Conservation (phyloP, 495 filamentous ascomycete genomes). For the Penicillium pulvis region DNA sequence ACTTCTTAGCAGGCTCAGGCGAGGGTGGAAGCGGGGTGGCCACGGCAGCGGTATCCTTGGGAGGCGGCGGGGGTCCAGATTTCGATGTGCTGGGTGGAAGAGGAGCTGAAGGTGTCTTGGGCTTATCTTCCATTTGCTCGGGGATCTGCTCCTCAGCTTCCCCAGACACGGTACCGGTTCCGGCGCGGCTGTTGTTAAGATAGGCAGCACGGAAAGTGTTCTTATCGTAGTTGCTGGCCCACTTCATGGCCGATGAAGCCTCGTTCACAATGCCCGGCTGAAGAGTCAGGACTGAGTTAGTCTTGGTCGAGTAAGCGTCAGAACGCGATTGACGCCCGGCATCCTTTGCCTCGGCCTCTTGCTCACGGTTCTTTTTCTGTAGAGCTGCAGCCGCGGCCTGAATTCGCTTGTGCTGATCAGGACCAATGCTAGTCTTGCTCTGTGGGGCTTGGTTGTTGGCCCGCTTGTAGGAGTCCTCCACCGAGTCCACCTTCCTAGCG, state of each 20-base stretch:
- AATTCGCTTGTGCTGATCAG: constrained; percentile 90
- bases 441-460: constrained; percentile 51
- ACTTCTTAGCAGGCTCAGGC: constrained; percentile 26
- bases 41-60: constrained; percentile 25
- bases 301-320: constrained; percentile 62
- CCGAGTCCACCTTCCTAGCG: constrained; percentile 48
- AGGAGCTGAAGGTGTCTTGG: constrained; percentile 18
- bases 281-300: constrained; percentile 87
- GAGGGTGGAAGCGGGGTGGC: constrained; percentile 36
- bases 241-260: constrained; percentile 92
- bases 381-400: constrained; percentile 85
- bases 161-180: constrained; percentile 52
- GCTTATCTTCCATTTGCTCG: constrained; percentile 18
- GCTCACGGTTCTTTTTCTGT: constrained; percentile 66
- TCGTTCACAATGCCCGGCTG: constrained; percentile 84
- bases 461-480: constrained; percentile 55
- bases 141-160: constrained; percentile 15
- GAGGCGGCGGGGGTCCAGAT: constrained; percentile 21
- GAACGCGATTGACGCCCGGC: constrained; percentile 3
- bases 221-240: constrained; percentile 77
- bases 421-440: constrained; percentile 87
- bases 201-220: constrained; percentile 80
- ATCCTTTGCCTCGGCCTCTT: constrained; percentile 44
- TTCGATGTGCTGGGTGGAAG: constrained; percentile 19
- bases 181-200: constrained; percentile 68